Conservation (phyloP, 495 filamentous ascomycete species). For the Acidiella bohemica region DNA sequence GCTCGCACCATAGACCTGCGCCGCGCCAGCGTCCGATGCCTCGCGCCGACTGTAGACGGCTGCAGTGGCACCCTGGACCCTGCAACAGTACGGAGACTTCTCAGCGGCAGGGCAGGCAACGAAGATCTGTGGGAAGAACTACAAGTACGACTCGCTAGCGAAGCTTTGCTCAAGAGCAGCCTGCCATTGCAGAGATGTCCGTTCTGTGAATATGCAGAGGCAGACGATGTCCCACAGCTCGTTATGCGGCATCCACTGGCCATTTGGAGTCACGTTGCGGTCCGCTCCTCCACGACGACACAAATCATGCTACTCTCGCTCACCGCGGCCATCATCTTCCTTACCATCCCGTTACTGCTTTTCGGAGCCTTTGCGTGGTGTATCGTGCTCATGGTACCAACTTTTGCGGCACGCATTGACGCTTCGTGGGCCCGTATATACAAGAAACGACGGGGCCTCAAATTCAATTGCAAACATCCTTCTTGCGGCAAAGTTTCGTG, state of each 20-base stretch:
- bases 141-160: conserved; percentile 60
- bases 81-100: conserved; percentile 54
- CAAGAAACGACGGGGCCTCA: conserved; percentile 49
- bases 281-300: conserved; percentile 30
- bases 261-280: conserved; percentile 17
- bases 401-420: conserved; percentile 32
- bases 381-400: conserved; percentile 26
- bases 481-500: conserved; percentile 58
- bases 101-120: conserved; percentile 53
- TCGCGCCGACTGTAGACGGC: conserved; percentile 47
- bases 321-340: conserved; percentile 36
- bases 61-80: conserved; percentile 62
- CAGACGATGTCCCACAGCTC: conserved; percentile 49
- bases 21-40: conserved; percentile 60
- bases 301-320: conserved; percentile 32
- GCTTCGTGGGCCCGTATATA: conserved; percentile 49
- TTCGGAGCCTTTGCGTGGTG: conserved; percentile 26
- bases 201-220: conserved; percentile 82
- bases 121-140: conserved; percentile 55
- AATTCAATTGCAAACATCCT: conserved; percentile 59
- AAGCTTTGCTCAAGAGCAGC: conserved; percentile 53
- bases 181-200: conserved; percentile 75
- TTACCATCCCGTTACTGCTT: conserved; percentile 23
- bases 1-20: conserved; percentile 58
- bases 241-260: conserved; percentile 27